Base-by-base conservation (phyloP, 306 rosid species). In the Fragaria iinumae region DNA sequence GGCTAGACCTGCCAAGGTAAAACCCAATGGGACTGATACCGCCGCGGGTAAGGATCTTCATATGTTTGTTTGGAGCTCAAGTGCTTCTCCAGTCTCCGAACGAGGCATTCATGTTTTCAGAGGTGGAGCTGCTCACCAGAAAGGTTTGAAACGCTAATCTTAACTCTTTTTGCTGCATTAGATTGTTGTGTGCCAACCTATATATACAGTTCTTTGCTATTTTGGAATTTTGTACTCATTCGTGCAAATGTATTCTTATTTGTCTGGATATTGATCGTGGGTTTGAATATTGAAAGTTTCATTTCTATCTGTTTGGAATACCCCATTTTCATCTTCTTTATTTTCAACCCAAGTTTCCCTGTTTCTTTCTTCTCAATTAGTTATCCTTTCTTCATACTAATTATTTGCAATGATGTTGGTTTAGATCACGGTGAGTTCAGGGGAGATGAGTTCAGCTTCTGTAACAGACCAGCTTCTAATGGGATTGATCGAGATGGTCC, bases 41-140 rank as follows among this genome's bases (percentile, higher is more conserved):
- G 90, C 55, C 20, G 34, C 34, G 34, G n/a, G 89, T 1, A 93
- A 88, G 43, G 97, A 93, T 76, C 90, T 93, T 48, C 97, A 89
- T 76, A 90, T 93, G 97, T 89, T 93, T 83, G 97, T 90, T 32
- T 93, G 97, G 97, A 93, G 97, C 80, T 90, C 97, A 4, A 90
- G 93, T 64, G 94, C 96, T 36, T 93, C 97, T 11, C 97, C 96
- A 29, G 96, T 90, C 5, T 89, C 96, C 0, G 96, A 93, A 70
- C 90, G 90, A 68, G 97, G 97, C 29, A 84, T 92, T 69, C 93
- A 92, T 84, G 96, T 90, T 23, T 93, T 93, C 85, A 80, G 93
- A 71, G 92, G 94, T 49, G 97, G 91, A 74, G 90, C 83, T 45
- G 77, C 91, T 72, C 90, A 90, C 86, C 90, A 77, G 27, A 90